Conservation (phyloP, 192 early-diverging fungal genomes). For the Backusella luteola region DNA sequence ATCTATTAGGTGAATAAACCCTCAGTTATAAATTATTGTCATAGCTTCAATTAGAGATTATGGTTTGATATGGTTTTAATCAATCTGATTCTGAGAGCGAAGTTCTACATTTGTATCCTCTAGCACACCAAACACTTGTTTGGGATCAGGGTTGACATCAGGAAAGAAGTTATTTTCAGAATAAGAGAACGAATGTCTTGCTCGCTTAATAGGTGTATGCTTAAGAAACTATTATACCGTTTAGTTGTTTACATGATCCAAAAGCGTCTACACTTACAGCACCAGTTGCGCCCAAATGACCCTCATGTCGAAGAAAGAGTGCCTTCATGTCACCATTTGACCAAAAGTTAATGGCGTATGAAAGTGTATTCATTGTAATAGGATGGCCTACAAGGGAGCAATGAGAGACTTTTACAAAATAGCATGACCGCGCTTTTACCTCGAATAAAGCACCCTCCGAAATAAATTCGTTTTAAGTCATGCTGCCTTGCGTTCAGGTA, state of each 20-base stretch:
- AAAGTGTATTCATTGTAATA: conserved; percentile 96
- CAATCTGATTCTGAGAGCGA: background rate
- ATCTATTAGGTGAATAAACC: too few species aligned
- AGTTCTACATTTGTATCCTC: conserved; percentile 38
- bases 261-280: conserved; percentile 46
- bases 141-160: conserved; percentile 16
- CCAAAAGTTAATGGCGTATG: conserved; percentile 97
- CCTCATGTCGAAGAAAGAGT: conserved; percentile 95
- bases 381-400: conserved; percentile 67
- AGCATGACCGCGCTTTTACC: conserved; percentile 35
- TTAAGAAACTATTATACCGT: conserved; percentile 48
- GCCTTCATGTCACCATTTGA: conserved; percentile 93
- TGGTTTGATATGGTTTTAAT: background rate
- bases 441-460: conserved; percentile 97
- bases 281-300: conserved; percentile 92
- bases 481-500: conserved; percentile 95
- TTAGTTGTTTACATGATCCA: background rate
- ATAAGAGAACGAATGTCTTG: conserved; percentile 59
- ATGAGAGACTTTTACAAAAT: background rate
- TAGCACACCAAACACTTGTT: conserved; percentile 23
- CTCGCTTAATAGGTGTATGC: conserved; percentile 37
- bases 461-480: conserved; percentile 88
- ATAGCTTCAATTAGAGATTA: too few species aligned
- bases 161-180: conserved; percentile 77
- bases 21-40: too few species aligned